Conservation (phyloP, 345 rosid genomes). For the Garcia nutans region DNA sequence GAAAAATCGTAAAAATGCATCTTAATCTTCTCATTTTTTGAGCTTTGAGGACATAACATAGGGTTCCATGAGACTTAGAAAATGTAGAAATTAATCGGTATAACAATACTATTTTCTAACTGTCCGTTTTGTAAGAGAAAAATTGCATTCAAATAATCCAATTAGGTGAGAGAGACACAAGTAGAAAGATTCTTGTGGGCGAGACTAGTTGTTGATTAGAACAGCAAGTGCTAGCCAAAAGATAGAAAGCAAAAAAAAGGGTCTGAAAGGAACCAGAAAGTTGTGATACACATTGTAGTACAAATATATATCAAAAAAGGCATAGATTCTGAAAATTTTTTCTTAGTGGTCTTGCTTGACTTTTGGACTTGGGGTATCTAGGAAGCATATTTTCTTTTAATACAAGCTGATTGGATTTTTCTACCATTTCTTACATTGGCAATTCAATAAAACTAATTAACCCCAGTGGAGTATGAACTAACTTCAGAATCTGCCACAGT, state of each 20-base stretch:
- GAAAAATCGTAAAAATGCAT: no score
- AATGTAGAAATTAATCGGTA: no score
- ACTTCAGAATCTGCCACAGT: slow-evolving; percentile 4
- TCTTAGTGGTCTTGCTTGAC: slow-evolving; percentile 3
- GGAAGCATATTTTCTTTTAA: not conserved
- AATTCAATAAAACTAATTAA: not conserved
- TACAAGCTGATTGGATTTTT: not conserved
- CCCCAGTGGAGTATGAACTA: not conserved
- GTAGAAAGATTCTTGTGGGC: not conserved
- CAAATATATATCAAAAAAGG: not conserved
- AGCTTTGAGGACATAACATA: no score
- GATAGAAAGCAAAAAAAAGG: not conserved
- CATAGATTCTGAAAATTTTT: not conserved
- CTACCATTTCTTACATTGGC: not conserved
- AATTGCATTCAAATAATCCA: not conserved
- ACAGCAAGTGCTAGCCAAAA: not conserved
- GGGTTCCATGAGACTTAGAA: no score
- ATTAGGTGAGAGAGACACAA: not conserved
- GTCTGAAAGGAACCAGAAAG: not conserved
- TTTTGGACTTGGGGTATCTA: not conserved
- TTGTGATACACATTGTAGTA: not conserved
- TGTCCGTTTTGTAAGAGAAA: no score
- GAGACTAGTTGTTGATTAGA: not conserved
- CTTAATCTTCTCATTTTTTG: no score
- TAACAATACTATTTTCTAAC: no score